Conservation (phyloP, 1,284 basidiomycete species). For the Tranzscheliella williamsii region DNA sequence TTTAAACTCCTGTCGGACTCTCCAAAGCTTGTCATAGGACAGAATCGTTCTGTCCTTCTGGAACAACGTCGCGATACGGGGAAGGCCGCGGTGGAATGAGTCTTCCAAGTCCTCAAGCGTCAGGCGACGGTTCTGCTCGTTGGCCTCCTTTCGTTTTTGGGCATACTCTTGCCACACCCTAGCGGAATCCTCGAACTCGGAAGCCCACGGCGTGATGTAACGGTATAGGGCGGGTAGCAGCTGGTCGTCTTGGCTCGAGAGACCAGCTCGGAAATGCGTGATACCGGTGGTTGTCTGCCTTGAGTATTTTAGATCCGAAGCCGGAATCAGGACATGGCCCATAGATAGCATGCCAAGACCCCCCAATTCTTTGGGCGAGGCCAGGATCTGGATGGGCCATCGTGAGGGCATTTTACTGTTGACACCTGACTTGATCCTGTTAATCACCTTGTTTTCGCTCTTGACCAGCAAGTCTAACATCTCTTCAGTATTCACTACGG, state of each 20-base stretch:
- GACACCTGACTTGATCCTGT: constrained; percentile 96
- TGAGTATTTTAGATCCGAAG: constrained; percentile 94
- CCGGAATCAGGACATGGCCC: constrained; percentile 97
- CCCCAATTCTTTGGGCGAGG: constrained; percentile 65
- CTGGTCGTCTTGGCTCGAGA: constrained; percentile 72
- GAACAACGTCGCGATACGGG: constrained; percentile 95
- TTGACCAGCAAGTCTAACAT: constrained; percentile 64
- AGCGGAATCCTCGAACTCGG: constrained; percentile 95
- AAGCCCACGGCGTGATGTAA: constrained; percentile 98
- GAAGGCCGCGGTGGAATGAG: constrained; percentile 97
- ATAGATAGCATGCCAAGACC: constrained; percentile 99
- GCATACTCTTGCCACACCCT: constrained; percentile 99
- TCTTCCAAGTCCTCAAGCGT: constrained; percentile 97
- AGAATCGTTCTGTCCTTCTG: constrained; percentile 96
- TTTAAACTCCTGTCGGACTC: constrained; percentile 86
- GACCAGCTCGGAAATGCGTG: constrained; percentile 95
- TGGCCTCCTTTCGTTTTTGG: constrained; percentile 98
- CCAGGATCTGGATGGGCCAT: constrained; percentile 77
- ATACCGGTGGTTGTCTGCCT: constrained; percentile 90
- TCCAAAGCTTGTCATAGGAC: constrained; percentile 95
- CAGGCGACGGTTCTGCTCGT: constrained; percentile 93
- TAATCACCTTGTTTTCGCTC: constrained; percentile 69
- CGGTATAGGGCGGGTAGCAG: constrained; percentile 89
- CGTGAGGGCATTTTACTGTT: constrained; percentile 99
- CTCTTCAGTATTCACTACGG: constrained; percentile 97